phyloP scores from a whole-genome alignment of 257 asterid genomes.

The Przewalskia tangutica region DNA sequence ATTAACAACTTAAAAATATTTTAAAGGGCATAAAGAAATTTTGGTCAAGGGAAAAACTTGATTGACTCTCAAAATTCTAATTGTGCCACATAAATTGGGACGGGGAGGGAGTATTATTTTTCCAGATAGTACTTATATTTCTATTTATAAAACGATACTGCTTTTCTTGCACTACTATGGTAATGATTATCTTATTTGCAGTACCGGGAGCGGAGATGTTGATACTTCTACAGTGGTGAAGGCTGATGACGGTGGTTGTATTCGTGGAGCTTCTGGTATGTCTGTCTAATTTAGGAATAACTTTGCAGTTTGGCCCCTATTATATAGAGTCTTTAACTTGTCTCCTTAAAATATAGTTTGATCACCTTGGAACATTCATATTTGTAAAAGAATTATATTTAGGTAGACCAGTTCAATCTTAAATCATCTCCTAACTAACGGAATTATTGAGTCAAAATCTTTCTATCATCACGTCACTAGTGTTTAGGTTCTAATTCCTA shows the following conservation, averaged over 20 bases:
- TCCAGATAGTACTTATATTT: too few relatives aligned
- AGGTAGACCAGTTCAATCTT: not conserved
- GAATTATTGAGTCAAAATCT: not conserved
- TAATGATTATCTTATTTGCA: slow-evolving; percentile 9
- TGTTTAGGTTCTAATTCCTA: not conserved
- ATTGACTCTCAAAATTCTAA: too few relatives aligned
- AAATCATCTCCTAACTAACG: not conserved
- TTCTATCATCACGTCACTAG: not conserved
- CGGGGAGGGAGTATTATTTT: too few relatives aligned
- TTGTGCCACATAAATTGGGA: too few relatives aligned
- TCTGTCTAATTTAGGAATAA: not conserved
- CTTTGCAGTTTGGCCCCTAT: not conserved
- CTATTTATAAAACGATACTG: not conserved
- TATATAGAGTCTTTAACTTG: not conserved
- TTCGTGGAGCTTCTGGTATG: slow-evolving; percentile 79
- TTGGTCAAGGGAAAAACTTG: too few relatives aligned
- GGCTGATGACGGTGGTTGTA: slow-evolving; percentile 71
- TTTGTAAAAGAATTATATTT: not conserved
- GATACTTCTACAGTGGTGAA: slow-evolving; percentile 83
- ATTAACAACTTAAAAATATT: too few relatives aligned
- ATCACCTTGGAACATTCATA: not conserved
- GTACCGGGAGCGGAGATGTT: slow-evolving; percentile 96
- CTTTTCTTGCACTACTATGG: not conserved
- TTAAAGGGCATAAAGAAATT: too few relatives aligned
- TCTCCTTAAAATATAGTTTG: not conserved